Conservation (phyloP, 1,139 yeast genomes). For the Kodamaea plutei region DNA sequence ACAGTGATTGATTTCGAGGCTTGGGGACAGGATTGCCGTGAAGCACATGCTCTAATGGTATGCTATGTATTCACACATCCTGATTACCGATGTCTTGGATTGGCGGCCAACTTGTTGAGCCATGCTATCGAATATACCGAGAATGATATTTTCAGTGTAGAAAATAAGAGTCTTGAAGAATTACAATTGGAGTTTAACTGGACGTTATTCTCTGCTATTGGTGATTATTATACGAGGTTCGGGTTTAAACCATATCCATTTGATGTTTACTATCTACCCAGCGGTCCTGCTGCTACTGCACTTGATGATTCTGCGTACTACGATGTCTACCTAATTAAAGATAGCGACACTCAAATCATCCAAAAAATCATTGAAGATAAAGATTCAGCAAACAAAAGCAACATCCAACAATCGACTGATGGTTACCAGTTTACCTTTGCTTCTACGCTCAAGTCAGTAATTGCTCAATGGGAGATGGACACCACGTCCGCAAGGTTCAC, state of each 20-base stretch:
- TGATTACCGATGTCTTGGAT: conserved; percentile 27
- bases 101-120: conserved; percentile 26
- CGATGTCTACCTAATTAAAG: too few species aligned
- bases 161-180: conserved; percentile 15
- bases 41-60: conserved; percentile 25
- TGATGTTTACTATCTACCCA: conserved; percentile 34
- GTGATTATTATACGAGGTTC: conserved; percentile 29
- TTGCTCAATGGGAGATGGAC: background rate
- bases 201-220: conserved; percentile 37
- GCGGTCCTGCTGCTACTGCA: too few species aligned
- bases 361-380: background rate
- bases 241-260: conserved; percentile 39
- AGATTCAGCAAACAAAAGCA: background rate
- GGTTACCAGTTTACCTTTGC: background rate
- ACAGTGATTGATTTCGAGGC: too few species aligned
- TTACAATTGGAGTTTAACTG: conserved; percentile 33
- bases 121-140: conserved; percentile 33
- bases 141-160: conserved; percentile 14
- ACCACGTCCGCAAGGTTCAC: background rate
- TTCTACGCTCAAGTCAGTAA: background rate
- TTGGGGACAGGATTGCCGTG: too few species aligned
- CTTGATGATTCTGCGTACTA: background rate
- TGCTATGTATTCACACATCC: conserved; percentile 28
- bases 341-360: background rate
- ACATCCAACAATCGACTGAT: background rate